Conservation (phyloP, 106 monocot genomes). For the Agapanthus africanus region DNA sequence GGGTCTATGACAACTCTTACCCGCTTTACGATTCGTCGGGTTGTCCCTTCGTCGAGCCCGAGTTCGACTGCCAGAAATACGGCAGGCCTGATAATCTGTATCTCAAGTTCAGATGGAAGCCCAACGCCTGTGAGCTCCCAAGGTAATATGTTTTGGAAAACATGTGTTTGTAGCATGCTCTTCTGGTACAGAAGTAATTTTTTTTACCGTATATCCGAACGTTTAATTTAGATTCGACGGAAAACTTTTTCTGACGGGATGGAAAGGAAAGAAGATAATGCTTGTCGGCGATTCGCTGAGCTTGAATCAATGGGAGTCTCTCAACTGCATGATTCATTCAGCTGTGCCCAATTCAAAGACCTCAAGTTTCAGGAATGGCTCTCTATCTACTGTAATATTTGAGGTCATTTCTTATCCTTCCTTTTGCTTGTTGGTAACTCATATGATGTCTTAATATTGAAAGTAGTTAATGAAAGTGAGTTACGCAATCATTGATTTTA, state of each 20-base stretch:
- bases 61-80: constrained; percentile 83
- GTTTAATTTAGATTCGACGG: constrained; percentile 66
- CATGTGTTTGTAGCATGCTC: no score
- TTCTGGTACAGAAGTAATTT: background rate
- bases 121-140: constrained; percentile 65
- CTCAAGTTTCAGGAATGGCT: constrained; percentile 9
- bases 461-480: background rate
- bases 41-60: constrained; percentile 70
- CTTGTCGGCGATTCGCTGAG: constrained; percentile 89
- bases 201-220: background rate
- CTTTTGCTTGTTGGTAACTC: no score
- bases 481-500: background rate
- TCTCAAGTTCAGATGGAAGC: constrained; percentile 86
- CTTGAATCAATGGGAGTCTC: constrained; percentile 75
- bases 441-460: background rate
- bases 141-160: constrained; percentile 30
- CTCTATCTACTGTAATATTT: constrained; percentile 40
- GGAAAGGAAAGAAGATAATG: constrained; percentile 70
- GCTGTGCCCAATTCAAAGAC: constrained; percentile 46
- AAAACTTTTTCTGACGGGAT: constrained; percentile 25
- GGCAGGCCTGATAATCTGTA: constrained; percentile 80
- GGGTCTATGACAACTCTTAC: constrained; percentile 70
- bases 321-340: constrained; percentile 70
- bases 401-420: constrained; percentile 26
- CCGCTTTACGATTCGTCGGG: constrained; percentile 60